Evolutionary conservation across 108 stramenopile genomes (phyloP).

Genomic region (Nitzschia inconspicua): DNA sequence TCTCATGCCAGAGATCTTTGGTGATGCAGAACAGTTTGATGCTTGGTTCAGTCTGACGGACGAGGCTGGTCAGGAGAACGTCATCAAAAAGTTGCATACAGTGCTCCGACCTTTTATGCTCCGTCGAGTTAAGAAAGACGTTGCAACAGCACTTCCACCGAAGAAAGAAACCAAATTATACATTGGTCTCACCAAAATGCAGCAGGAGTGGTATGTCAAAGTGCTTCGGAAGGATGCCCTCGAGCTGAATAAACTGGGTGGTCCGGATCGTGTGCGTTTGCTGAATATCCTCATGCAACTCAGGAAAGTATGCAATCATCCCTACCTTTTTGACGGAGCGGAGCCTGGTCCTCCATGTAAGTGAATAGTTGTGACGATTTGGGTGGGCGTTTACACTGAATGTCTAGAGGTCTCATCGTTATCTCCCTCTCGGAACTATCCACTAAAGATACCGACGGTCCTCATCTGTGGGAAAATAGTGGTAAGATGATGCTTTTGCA

Average conservation of each 20-base stretch:
- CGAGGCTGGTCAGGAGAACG: slow-evolving; percentile 84
- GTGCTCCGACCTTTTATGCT: slow-evolving; percentile 98
- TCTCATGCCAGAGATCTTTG: slow-evolving; percentile 96
- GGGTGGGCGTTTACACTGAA: neutral
- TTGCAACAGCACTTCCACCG: slow-evolving; percentile 91
- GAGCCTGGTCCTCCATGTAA: slow-evolving; percentile 92
- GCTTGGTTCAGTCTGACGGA: slow-evolving; percentile 86
- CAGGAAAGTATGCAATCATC: slow-evolving; percentile 99
- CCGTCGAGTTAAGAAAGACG: slow-evolving; percentile 97
- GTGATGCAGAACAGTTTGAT: slow-evolving; percentile 94
- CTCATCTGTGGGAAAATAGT: slow-evolving; percentile 96
- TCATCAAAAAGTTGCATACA: slow-evolving; percentile 95
- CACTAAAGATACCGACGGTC: slow-evolving; percentile 78
- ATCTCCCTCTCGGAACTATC: slow-evolving; percentile 1
- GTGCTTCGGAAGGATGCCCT: slow-evolving; percentile 90
- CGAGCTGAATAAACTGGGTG: slow-evolving; percentile 89
- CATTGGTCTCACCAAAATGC: slow-evolving; percentile 94
- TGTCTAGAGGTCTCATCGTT: neutral
- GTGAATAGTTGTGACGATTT: neutral
- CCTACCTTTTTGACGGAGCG: slow-evolving; percentile 98
- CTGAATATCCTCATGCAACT: slow-evolving; percentile 98
- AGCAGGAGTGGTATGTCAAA: slow-evolving; percentile 93
- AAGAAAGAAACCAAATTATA: slow-evolving; percentile 95
- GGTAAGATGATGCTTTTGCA: slow-evolving; percentile 91
- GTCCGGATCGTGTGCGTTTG: slow-evolving; percentile 89